phyloP scores from a whole-genome alignment of 129 eudicot species.

The Heracleum sosnowskyi region DNA sequence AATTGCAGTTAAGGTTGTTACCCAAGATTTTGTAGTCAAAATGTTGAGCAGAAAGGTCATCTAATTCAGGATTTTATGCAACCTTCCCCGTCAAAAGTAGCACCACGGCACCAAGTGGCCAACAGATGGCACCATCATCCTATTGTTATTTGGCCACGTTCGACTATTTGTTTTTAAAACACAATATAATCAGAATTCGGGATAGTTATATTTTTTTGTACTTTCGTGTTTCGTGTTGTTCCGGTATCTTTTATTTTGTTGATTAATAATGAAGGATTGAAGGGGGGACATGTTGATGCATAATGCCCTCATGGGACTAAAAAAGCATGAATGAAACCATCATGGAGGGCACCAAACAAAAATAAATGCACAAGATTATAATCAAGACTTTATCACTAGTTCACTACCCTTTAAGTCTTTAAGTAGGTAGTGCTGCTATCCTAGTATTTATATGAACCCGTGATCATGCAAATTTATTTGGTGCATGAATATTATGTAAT shows the following conservation, averaged over 20 bases:
- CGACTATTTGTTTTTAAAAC: neutral
- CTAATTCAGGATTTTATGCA: conserved; percentile 2
- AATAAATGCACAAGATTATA: neutral
- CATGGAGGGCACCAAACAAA: neutral
- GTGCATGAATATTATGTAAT: neutral
- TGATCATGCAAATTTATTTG: neutral
- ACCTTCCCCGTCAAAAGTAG: neutral
- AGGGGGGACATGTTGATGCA: neutral
- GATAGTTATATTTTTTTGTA: too few relatives aligned
- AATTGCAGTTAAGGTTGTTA: conserved; percentile 2
- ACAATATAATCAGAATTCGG: too few relatives aligned
- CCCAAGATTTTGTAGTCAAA: conserved; percentile 17
- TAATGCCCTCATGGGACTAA: neutral
- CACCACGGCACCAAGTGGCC: conserved; percentile 9
- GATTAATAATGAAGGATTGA: neutral
- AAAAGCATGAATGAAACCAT: conserved; percentile 4
- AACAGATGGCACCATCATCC: conserved; percentile 16
- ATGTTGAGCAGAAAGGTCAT: conserved; percentile 14
- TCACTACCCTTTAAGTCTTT: neutral
- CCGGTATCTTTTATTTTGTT: too few relatives aligned
- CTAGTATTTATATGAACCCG: neutral
- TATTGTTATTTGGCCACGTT: neutral
- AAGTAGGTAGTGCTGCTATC: neutral
- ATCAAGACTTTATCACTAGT: neutral
- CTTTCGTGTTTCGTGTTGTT: too few relatives aligned